Percentiles rank a stretch among this genome's conserved stretches.
These are phyloP conservation scores for Polygonum maritimum DNA, from an alignment of 148 eudicot species.

Conservation along the genomic window DNA sequence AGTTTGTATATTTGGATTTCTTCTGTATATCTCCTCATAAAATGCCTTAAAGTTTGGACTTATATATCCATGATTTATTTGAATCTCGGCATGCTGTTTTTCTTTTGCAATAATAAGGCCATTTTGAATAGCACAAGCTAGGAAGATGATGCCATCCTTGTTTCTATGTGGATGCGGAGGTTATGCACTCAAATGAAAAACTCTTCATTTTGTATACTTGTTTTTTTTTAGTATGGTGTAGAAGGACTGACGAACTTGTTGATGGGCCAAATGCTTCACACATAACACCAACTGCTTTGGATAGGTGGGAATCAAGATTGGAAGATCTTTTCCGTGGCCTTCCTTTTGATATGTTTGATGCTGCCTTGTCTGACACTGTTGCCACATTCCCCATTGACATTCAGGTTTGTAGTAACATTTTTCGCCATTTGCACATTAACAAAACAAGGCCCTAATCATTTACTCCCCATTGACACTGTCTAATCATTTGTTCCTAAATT, in stretches of 20 bases:
- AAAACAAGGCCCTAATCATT: too few relatives aligned
- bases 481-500: too few relatives aligned
- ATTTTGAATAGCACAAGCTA: background rate
- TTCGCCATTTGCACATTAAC: too few relatives aligned
- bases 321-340: constrained; percentile 79
- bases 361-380: constrained; percentile 88
- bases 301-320: constrained; percentile 88
- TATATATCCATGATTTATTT: background rate
- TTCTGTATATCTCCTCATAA: background rate
- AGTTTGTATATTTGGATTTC: background rate
- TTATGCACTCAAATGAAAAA: too few relatives aligned
- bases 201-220: background rate
- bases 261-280: constrained; percentile 98
- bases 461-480: too few relatives aligned
- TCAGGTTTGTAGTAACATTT: constrained; percentile 40
- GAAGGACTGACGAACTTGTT: constrained; percentile 98
- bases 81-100: too few relatives aligned
- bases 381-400: constrained; percentile 87
- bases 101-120: background rate
- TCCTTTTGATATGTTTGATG: constrained; percentile 99
- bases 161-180: background rate
- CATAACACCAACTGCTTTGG: constrained; percentile 86
- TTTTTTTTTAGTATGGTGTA: constrained; percentile 78
- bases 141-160: background rate
- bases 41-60: background rate